A percentile compares a stretch with the other conserved stretches of the same genome.
Evolutionary conservation across 768 basidiomycete species (phyloP).

Genomic region (Fomitopsis serialis): DNA sequence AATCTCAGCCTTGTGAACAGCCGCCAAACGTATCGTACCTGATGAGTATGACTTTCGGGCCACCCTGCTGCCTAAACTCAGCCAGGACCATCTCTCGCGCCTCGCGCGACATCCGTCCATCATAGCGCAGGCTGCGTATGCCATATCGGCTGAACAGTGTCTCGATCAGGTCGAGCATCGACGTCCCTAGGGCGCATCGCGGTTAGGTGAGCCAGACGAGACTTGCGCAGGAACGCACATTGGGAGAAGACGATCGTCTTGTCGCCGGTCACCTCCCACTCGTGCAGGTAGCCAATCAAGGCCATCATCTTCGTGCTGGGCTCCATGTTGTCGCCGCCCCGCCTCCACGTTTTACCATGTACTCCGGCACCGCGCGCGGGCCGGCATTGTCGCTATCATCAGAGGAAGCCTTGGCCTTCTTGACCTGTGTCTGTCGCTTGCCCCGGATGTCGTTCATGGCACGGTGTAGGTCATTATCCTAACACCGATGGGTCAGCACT

Average conservation of each 20-base stretch:
- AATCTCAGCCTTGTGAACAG: too few species aligned
- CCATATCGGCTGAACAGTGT: conserved; percentile 54
- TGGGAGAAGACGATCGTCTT: conserved; percentile 72
- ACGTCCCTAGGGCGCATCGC: conserved; percentile 46
- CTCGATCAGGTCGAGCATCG: conserved; percentile 64
- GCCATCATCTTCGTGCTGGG: conserved; percentile 66
- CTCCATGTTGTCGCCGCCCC: conserved; percentile 57
- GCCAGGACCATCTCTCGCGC: conserved; percentile 45
- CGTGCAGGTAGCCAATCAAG: conserved; percentile 48
- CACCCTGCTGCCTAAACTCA: conserved; percentile 48
- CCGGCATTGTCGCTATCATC: conserved; percentile 23
- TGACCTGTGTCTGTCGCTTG: conserved; percentile 23
- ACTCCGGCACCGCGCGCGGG: conserved; percentile 5
- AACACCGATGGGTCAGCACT: too few species aligned
- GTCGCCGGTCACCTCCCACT: conserved; percentile 56
- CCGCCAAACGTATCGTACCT: conserved; percentile 40
- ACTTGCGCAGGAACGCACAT: conserved; percentile 34
- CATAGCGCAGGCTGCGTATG: conserved; percentile 54
- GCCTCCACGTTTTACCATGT: conserved; percentile 44
- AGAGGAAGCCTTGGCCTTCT: conserved; percentile 12
- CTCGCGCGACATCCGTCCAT: conserved; percentile 59
- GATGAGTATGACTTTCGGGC: conserved; percentile 62
- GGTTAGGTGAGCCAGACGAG: neutral
- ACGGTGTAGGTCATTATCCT: neutral
- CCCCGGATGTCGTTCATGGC: conserved; percentile 16